Base-by-base conservation (phyloP, 1,284 basidiomycete species). In the Cystobasidium sp. region DNA sequence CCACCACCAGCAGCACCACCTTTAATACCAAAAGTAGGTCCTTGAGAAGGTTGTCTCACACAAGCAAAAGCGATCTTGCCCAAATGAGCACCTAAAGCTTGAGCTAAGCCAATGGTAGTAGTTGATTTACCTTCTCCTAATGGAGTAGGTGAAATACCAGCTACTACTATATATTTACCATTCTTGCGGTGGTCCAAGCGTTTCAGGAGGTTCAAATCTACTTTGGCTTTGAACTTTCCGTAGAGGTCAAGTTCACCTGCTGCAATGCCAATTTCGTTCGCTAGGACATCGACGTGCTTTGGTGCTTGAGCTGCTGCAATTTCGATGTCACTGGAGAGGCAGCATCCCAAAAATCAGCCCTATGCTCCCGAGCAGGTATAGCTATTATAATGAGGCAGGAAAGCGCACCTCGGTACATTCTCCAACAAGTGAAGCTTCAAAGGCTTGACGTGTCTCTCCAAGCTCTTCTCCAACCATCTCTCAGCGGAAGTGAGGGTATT, bases 11-110 rank as follows among this genome's bases (percentile, higher is more conserved):
- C 96, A 44, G 96, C 97, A 80, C 97, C 97, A 80, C 96, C 96
- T 85, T 99, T 99, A 86, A 99, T 97, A 81, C 97, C 96, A 81
- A 99, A 99, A 0, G 96, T 99, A 41, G 96, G 96, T 18, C 97
- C 96, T 83, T 99, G 96, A 83, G 93, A 96, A 1, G 96, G 96
- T 82, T 99, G 97, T 75, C 96, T 91, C n/a, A 99, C 95, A 83
- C 94, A 97, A 66, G 97, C 97, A 83, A 98, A 99, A 10, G 94
- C 88, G 18, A 92, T 90, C 77, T 96, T 93, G 76, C 90, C 89
- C 47, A 99, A 88, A 82, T 97, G 94, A 62, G 95, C 96, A 74
- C 94, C 94, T 76, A 99, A 88, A 39, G 96, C 96, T 83, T 99
- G 96, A 6, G 94, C 94, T 72, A 99, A 87, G 81, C 96, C 96